Conservation (phyloP, 129 eudicot species). For the Kitagawia praeruptora region DNA sequence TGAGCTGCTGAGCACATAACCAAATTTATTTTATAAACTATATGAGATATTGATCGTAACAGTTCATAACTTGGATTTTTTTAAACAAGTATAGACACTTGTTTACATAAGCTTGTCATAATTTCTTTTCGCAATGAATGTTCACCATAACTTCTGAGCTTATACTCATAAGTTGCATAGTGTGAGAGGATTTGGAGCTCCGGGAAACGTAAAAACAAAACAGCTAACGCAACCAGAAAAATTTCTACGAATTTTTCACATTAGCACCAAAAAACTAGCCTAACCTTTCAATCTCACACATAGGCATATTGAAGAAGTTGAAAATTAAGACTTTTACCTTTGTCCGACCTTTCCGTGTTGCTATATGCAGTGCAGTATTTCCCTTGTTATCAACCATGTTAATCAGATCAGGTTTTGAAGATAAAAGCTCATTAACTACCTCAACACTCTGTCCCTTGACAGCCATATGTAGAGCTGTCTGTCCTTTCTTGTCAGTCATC, state of each 20-base stretch:
- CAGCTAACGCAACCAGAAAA: too few species aligned
- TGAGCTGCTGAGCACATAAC: neutral
- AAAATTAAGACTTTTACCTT: slow-evolving; percentile 28
- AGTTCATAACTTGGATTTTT: neutral
- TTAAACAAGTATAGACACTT: neutral
- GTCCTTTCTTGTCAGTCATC: slow-evolving; percentile 74
- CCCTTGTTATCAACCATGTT: slow-evolving; percentile 47
- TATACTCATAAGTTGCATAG: neutral
- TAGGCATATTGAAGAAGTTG: neutral
- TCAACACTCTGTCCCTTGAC: slow-evolving; percentile 61
- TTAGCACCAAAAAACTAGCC: too few species aligned
- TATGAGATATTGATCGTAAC: neutral
- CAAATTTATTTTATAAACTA: neutral
- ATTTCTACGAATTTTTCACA: too few species aligned
- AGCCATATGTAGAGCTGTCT: slow-evolving; percentile 89
- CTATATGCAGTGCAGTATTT: slow-evolving; percentile 64
- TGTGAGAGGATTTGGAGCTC: too few species aligned
- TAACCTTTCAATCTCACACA: too few species aligned
- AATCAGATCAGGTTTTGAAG: slow-evolving; percentile 34
- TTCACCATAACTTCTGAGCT: neutral
- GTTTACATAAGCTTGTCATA: neutral
- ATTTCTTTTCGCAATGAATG: too few species aligned
- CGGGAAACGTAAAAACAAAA: too few species aligned
- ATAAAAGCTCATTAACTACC: slow-evolving; percentile 58
- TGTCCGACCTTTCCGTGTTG: slow-evolving; percentile 63